Conservation (phyloP, 345 rosid species). For the Eucalyptus microcorys region DNA sequence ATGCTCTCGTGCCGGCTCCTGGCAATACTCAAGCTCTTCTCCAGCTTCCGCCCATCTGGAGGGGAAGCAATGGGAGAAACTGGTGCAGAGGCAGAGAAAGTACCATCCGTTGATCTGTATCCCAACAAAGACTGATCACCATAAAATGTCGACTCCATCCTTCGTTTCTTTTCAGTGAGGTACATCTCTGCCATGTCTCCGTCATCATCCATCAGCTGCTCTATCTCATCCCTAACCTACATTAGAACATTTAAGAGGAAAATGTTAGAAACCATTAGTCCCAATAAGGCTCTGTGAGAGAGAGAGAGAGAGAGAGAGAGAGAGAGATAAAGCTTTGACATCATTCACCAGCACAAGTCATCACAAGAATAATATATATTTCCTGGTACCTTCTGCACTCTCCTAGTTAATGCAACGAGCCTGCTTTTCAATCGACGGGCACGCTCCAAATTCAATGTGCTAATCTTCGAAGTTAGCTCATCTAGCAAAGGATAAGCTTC, state of each 20-base stretch:
- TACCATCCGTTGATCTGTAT: conserved; percentile 63
- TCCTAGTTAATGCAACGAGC: conserved; percentile 84
- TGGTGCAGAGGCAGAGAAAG: conserved; percentile 69
- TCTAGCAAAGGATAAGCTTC: conserved; percentile 98
- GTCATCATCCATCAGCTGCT: conserved; percentile 99
- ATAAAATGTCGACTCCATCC: conserved; percentile 68
- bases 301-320: neutral
- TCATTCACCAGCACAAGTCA: neutral
- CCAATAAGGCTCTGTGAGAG: neutral
- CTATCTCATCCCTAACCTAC: conserved; percentile 96
- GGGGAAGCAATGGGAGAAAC: conserved; percentile 95
- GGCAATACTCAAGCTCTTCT: conserved; percentile 78
- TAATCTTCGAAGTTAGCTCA: conserved; percentile 94
- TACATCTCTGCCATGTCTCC: conserved; percentile 99
- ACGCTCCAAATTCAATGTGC: conserved; percentile 92
- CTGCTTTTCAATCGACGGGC: conserved; percentile 93
- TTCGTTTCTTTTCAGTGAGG: conserved; percentile 88
- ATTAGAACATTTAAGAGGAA: neutral
- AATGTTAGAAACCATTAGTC: neutral
- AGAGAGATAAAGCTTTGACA: neutral
- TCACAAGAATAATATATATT: neutral
- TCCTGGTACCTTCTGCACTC: conserved; percentile 80
- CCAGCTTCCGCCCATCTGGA: conserved; percentile 68
- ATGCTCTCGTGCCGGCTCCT: conserved; percentile 91
- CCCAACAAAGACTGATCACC: conserved; percentile 77